These are phyloP conservation scores for Macrophomina tecta DNA, from an alignment of 2,329 filamentous ascomycete genomes.

Conservation along the genomic window DNA sequence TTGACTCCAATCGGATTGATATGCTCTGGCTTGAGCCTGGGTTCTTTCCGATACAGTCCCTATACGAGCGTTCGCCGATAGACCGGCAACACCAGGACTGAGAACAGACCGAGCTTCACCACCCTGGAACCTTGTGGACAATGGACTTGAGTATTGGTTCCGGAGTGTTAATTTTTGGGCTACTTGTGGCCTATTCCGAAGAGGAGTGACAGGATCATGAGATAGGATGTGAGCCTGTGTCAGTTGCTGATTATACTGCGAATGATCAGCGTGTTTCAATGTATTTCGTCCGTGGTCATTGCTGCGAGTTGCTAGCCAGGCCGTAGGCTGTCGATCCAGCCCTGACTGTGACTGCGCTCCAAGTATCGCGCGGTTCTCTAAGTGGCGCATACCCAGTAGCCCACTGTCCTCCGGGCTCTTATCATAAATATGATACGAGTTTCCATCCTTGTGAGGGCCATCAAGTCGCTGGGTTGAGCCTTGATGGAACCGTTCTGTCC, in stretches of 20 bases:
- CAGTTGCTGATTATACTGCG: not conserved
- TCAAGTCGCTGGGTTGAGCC: too few relatives aligned
- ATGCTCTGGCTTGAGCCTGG: not conserved
- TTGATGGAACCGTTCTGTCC: not conserved
- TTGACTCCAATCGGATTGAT: conserved; percentile 33
- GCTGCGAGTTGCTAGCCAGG: not conserved
- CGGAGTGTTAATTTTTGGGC: not conserved
- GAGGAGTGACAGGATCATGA: conserved; percentile 24
- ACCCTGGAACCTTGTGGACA: conserved; percentile 38
- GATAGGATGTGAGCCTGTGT: not conserved
- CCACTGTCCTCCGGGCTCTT: not conserved
- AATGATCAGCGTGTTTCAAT: not conserved
- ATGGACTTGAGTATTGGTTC: conserved; percentile 43
- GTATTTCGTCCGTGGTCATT: not conserved
- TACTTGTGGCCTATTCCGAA: conserved; percentile 29
- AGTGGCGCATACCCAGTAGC: not conserved
- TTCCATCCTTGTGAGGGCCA: not conserved
- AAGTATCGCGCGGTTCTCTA: not conserved
- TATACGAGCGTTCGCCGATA: conserved; percentile 25
- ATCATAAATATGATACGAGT: not conserved
- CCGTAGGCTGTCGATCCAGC: not conserved
- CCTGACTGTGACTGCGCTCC: not conserved
- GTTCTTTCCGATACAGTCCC: not conserved
- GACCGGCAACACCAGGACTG: conserved; percentile 7
- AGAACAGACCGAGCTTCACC: not conserved